These are phyloP conservation scores for Phytophthora idaei DNA, from an alignment of 352 stramenopile species.

Conservation along the genomic window DNA sequence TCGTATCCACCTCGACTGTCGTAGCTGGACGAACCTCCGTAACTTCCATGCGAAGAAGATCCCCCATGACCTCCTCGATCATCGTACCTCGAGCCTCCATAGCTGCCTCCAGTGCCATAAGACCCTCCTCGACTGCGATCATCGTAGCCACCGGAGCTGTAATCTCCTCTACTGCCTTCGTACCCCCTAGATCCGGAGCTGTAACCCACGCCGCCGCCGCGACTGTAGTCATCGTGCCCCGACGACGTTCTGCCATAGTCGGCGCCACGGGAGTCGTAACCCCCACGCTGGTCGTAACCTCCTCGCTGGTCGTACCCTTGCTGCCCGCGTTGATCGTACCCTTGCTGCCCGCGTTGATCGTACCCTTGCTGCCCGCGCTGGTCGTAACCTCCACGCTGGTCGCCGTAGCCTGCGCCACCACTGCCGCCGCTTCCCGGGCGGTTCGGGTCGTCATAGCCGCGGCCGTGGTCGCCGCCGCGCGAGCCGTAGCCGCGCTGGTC, in stretches of 20 bases:
- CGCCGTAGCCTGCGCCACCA: constrained; percentile 32
- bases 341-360: constrained; percentile 20
- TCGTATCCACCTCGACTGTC: constrained; percentile 41
- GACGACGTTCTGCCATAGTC: constrained; percentile 31
- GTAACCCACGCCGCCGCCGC: constrained; percentile 27
- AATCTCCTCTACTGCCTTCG: constrained; percentile 25
- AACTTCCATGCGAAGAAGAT: constrained; percentile 16
- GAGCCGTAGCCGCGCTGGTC: constrained; percentile 12
- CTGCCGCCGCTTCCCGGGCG: constrained; percentile 3
- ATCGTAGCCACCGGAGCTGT: constrained; percentile 33
- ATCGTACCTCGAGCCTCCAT: constrained; percentile 15
- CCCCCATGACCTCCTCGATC: constrained; percentile 24
- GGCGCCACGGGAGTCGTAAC: constrained; percentile 6
- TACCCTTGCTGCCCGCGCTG: constrained; percentile 26
- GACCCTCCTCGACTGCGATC: constrained; percentile 13
- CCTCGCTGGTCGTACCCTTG: constrained; percentile 25
- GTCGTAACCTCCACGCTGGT: constrained; percentile 26
- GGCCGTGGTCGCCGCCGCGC: constrained; percentile 2
- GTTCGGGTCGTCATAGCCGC: constrained; percentile 7
- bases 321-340: constrained; percentile 38
- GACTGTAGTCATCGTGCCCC: constrained; percentile 35
- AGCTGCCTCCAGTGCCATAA: constrained; percentile 19
- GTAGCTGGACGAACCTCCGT: constrained; percentile 24
- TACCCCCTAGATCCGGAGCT: constrained; percentile 25
- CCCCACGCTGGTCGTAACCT: constrained; percentile 38